phyloP scores from a whole-genome alignment of 768 basidiomycete species.

The Krasilnikovozyma curviuscula region DNA sequence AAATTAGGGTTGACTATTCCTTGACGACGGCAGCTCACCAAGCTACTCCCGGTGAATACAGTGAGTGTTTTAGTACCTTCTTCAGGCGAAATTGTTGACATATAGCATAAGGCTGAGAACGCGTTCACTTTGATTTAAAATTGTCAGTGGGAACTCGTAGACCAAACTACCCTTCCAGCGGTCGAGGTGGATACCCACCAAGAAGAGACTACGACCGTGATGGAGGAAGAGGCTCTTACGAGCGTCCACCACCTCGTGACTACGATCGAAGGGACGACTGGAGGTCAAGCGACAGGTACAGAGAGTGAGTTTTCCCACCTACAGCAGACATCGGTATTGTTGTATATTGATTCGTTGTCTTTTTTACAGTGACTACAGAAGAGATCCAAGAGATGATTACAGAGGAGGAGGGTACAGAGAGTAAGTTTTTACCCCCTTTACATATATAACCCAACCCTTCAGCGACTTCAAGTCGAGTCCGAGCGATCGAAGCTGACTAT shows the following conservation, averaged over 20 bases:
- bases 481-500: too few species aligned
- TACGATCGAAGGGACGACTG: slow-evolving; percentile 49
- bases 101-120: slow-evolving; percentile 28
- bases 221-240: slow-evolving; percentile 21
- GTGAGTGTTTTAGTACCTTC: slow-evolving; percentile 60
- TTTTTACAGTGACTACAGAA: slow-evolving; percentile 3
- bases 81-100: slow-evolving; percentile 9
- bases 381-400: too few species aligned
- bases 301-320: background rate
- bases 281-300: slow-evolving; percentile 48
- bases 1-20: slow-evolving; percentile 91
- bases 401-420: too few species aligned
- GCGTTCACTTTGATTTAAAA: slow-evolving; percentile 7
- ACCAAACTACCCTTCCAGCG: background rate
- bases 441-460: too few species aligned
- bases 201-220: background rate
- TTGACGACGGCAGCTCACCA: slow-evolving; percentile 85
- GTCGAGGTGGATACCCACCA: background rate
- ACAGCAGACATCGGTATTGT: too few species aligned
- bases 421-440: too few species aligned
- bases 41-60: slow-evolving; percentile 93
- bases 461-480: too few species aligned
- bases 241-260: slow-evolving; percentile 26
- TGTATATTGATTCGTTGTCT: background rate
- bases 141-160: background rate